Evolutionary conservation across 2,329 filamentous ascomycete genomes (phyloP), one percentile per base, ranked within the genome.

Genomic region (Pleurostoma richardsiae): DNA sequence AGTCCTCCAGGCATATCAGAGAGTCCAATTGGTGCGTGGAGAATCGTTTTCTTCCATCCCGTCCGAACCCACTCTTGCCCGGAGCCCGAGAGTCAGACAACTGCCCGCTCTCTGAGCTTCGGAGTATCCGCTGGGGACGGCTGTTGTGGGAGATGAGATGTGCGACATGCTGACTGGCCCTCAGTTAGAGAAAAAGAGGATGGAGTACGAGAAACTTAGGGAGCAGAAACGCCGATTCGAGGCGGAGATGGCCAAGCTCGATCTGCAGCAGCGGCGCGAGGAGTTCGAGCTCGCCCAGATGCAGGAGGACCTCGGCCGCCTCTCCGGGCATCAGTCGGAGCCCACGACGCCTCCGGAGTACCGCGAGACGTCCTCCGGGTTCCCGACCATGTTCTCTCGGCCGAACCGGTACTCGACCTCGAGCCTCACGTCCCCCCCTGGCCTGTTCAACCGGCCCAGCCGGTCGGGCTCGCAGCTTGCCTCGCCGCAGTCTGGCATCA

Each of bases 271-370:
- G 65, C 84, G 86, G 52, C 83, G 80, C 52, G 88, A 94, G 61
- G 89, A 91, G 62, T 80, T 86, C 57, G 90, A 96, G 62, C 83
- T 95, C 58, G 83, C 86, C 48, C 84, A 88, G 64, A 87, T 97
- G 72, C 86, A 90, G 59, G 85, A 90, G 56, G 88, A 94, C 56
- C 77, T 95, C 48, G 75, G 76, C 39, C 73, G 79, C 53, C 75
- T 76, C 51, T 75, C 82, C 50, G 88, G 88, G 45, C 87, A 91
- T 59, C 88, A 95, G 63, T 96, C 89, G 57, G 92, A 97, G 69
- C 94, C 94, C 11, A 96, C 94, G 2, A 99, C 94, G 27, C 94
- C 94, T 27, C 94, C 94, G 30, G 94, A 97, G 66, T 92, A 94
- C 65, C 85, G 84, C 57, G 90, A 95, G 54, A 82, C 71, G 10